phyloP scores from a whole-genome alignment of 1,284 basidiomycete species.

The Cryptococcus sp. region DNA sequence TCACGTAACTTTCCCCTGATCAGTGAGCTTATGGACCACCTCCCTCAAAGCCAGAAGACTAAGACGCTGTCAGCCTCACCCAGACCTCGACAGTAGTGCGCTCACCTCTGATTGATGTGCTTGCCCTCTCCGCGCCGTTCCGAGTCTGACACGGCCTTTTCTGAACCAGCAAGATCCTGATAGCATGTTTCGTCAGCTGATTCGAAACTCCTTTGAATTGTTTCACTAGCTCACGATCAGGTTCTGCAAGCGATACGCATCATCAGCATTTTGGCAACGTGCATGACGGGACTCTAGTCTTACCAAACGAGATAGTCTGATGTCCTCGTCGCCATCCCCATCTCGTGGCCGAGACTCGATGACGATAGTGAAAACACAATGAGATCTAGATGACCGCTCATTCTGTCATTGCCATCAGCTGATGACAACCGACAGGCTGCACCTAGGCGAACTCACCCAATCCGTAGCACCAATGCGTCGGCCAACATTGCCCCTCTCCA shows the following conservation, averaged over 20 bases:
- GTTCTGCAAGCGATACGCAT: conserved; percentile 45
- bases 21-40: conserved; percentile 61
- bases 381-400: conserved; percentile 58
- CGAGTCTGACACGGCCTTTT: conserved; percentile 59
- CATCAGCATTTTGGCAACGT: conserved; percentile 1
- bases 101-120: conserved; percentile 60
- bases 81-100: background rate
- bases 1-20: conserved; percentile 44
- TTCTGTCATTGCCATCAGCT: conserved; percentile 45
- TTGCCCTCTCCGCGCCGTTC: conserved; percentile 61
- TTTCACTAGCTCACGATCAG: conserved; percentile 54
- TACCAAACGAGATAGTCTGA: conserved; percentile 49
- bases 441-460: conserved; percentile 49
- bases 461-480: conserved; percentile 60
- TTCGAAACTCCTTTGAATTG: too few relatives aligned
- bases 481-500: conserved; percentile 57
- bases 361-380: conserved; percentile 60
- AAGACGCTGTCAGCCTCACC: background rate
- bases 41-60: conserved; percentile 58
- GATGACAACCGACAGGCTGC: background rate
- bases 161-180: conserved; percentile 60
- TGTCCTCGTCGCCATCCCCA: conserved; percentile 40
- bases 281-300: conserved; percentile 11
- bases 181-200: conserved; percentile 5
- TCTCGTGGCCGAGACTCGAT: conserved; percentile 49